Conservation (phyloP, 371 early-diverging fungal genomes). For the Actinomortierella ambigua region DNA sequence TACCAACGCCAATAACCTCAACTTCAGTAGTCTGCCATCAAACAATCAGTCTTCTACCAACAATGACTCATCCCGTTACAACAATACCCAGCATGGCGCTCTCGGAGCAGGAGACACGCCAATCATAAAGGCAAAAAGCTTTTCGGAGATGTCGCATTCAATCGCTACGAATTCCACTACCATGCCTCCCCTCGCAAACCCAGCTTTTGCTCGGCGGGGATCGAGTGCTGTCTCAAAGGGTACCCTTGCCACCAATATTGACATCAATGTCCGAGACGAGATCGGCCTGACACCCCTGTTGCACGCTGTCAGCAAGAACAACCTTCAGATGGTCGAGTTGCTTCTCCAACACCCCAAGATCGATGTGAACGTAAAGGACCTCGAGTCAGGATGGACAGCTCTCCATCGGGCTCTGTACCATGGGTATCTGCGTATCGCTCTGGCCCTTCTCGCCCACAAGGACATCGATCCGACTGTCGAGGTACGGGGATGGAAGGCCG, state of each 20-base stretch:
- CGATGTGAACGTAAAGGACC: conserved; percentile 67
- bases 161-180: no score
- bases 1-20: no score
- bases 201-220: no score
- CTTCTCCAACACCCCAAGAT: conserved; percentile 56
- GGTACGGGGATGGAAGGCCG: conserved; percentile 18
- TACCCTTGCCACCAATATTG: neutral
- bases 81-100: no score
- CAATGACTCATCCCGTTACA: no score
- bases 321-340: conserved; percentile 44
- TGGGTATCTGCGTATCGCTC: conserved; percentile 67
- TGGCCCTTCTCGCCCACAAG: conserved; percentile 54
- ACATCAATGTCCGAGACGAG: conserved; percentile 22
- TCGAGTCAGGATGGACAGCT: conserved; percentile 76
- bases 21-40: no score
- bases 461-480: conserved; percentile 61
- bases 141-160: no score
- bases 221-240: neutral
- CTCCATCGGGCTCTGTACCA: conserved; percentile 67
- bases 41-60: no score
- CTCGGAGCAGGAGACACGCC: no score
- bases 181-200: no score
- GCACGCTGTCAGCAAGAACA: conserved; percentile 22
- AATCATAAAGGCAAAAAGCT: no score
- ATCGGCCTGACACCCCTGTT: conserved; percentile 20